Evolutionary conservation across 2,329 filamentous ascomycete species (phyloP), one percentile per base, ranked within the genome.

Genomic region (Fusarium udum): DNA sequence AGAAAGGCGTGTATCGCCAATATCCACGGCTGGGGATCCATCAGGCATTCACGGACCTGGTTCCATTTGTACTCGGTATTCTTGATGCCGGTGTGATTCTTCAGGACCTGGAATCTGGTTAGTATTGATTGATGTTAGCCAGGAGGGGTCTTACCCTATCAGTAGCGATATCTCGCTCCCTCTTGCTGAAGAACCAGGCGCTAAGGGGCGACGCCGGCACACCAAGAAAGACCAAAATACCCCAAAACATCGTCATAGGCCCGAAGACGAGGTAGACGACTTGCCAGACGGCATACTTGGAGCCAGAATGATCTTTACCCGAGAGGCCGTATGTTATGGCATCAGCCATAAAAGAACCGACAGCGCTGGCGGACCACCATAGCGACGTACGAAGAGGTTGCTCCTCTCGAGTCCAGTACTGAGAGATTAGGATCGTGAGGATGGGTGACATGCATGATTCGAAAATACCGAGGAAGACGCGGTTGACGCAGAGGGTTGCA

Each of bases 141-240:
- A 28, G 26, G 26, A 28, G 26, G 26, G 26, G 26, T 6, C 7
- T 28, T 28, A 28, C 48, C 16, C 48, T 24, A 16, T 53, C 34
- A 5, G 51, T 53, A 0, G 34, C 51, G 0, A 53, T 39, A 1
- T 39, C 11, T 0, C 14, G 24, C 18, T 28, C 51, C 18, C 20
- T 39, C 10, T 28, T n/a, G 2, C 15, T 53, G 12, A 53, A 39
- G 51, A 53, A 53, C 51, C 51, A 53, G 1, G 51, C 51, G 2
- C 0, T 28, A 3, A 37, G 7, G 39, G 51, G 51, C 14, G 51
- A 39, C 5, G 51, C 7, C 0, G 51, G 34, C 0, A 53, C 51
- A 7, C 24, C 34, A 7, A 28, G 16, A 18, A 39, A 53, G 20
- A 53, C 20, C 2, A 28, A 7, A 10, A 53, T 4, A 2, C 51